phyloP scores from a whole-genome alignment of 2,329 filamentous ascomycete species.

The Epichloe bromicola region DNA sequence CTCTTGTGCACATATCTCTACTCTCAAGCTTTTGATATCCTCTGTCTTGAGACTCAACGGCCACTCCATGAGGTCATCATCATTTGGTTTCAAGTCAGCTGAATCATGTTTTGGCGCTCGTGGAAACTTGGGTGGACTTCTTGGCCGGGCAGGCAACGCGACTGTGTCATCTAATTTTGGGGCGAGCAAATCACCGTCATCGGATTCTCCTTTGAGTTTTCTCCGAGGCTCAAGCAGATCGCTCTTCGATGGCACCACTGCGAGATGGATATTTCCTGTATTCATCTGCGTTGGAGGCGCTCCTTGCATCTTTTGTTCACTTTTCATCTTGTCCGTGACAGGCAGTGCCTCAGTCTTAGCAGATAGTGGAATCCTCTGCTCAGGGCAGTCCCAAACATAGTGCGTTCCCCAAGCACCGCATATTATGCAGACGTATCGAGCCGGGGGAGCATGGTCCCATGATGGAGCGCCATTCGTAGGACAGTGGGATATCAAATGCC shows the following conservation, averaged over 20 bases:
- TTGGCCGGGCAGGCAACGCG: neutral
- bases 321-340: neutral
- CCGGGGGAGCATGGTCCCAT: neutral
- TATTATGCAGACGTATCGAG: conserved; percentile 2
- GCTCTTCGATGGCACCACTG: neutral
- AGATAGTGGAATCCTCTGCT: neutral
- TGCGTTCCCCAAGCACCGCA: conserved; percentile 1
- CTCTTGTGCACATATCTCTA: neutral
- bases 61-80: neutral
- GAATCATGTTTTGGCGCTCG: neutral
- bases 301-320: neutral
- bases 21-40: neutral
- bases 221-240: neutral
- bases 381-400: conserved; percentile 2
- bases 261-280: neutral
- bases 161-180: neutral
- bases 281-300: neutral
- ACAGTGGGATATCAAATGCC: neutral
- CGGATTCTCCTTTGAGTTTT: neutral
- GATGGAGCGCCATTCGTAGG: neutral
- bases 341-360: neutral
- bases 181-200: neutral
- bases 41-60: neutral
- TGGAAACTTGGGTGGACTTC: neutral
- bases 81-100: neutral